Evolutionary conservation across 2,329 filamentous ascomycete species (phyloP).

Genomic region (Furcasterigmium sp.): DNA sequence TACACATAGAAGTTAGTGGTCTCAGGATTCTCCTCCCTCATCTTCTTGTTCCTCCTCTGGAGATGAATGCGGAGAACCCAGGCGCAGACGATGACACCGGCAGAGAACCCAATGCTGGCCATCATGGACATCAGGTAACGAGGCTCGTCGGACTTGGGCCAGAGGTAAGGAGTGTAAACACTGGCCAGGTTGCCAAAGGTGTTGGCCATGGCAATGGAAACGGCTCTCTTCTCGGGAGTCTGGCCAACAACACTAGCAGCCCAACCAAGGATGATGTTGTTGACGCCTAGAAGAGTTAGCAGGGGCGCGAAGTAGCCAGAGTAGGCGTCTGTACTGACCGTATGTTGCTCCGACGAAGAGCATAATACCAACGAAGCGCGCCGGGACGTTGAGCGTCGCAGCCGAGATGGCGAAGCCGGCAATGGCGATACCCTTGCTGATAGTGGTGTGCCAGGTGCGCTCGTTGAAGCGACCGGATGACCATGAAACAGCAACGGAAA

Average conservation of each 20-base stretch:
- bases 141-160: constrained; percentile 9
- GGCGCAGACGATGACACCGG: constrained; percentile 26
- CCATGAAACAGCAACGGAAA: constrained; percentile 29
- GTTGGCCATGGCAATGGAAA: constrained; percentile 26
- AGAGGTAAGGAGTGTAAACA: constrained; percentile 15
- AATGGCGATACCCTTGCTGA: constrained; percentile 34
- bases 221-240: constrained; percentile 41
- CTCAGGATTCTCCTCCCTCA: constrained; percentile 14
- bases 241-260: constrained; percentile 32
- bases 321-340: not conserved
- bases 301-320: not conserved
- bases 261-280: constrained; percentile 40
- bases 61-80: constrained; percentile 29
- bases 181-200: constrained; percentile 10
- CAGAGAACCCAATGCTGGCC: constrained; percentile 18
- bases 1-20: constrained; percentile 22
- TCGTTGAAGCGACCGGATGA: constrained; percentile 41
- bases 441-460: constrained; percentile 41
- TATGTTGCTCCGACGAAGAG: constrained; percentile 32
- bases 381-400: constrained; percentile 15
- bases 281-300: constrained; percentile 21
- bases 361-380: constrained; percentile 21
- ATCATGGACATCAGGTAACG: constrained; percentile 14
- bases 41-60: constrained; percentile 28
- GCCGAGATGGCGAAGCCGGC: constrained; percentile 17